Evolutionary conservation across 2,329 filamentous ascomycete species (phyloP), one percentile per base, ranked within the genome.

Genomic region (Phoma sp.): DNA sequence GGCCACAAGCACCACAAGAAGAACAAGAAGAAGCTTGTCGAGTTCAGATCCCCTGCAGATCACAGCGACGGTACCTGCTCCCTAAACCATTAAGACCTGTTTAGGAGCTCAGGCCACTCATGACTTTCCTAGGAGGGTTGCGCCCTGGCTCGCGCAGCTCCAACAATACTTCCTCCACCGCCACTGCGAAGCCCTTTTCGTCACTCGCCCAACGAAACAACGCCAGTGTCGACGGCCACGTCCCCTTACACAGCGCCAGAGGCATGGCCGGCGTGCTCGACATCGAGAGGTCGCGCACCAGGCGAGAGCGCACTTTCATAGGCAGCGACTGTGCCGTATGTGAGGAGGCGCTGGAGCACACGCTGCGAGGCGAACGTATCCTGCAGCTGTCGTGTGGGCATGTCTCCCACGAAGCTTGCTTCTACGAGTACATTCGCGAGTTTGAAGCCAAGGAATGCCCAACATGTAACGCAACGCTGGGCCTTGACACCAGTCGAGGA

Each of bases 391-490:
- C 93, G 6, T 99, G 95, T 77, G 86, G 88, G n/a, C 95, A 99
- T 77, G 94, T 99, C 57, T 92, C 94, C 10, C 95, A 99, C 74
- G 95, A 98, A 76, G 95, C 94, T 32, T 99, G 95, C 78, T 98
- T 99, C 74, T 98, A 98, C 78, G 95, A 99, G 77, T 97, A 96
- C 73, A 96, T 99, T 68, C 90, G 91, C 70, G 94, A 97, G 71
- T 90, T 94, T 55, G 93, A 98, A 65, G 91, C 91, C 48, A 92
- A 98, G 70, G 93, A 92, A 70, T 99, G 95, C 77, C 95, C 95
- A 25, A 90, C 91, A 62, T 99, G 95, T 77, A 90, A 96, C 80
- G 90, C 93, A 61, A 92, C 95, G 19, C 80, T 99, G 47, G 92
- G 93, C 59, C 81, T 99, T 38, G 95, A 99, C 77, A 95, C 92